Conservation (phyloP, 2,329 filamentous ascomycete genomes). For the Penicillium sp. region DNA sequence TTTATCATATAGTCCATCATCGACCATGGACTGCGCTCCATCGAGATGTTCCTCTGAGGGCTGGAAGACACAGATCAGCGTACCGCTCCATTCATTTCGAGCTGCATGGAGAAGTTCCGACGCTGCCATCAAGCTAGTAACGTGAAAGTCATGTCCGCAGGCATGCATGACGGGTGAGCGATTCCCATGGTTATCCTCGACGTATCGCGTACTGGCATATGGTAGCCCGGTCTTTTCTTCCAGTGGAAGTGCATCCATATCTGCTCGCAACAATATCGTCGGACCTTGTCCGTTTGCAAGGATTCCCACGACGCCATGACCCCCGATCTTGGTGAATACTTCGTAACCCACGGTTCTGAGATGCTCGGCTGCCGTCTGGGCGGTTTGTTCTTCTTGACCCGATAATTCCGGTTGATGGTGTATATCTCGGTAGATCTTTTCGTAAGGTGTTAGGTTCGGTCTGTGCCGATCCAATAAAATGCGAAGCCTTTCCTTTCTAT, state of each 20-base stretch:
- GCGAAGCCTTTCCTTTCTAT: background rate
- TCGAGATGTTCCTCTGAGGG: conserved; percentile 56
- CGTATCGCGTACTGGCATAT: conserved; percentile 49
- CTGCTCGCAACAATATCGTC: conserved; percentile 55
- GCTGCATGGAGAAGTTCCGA: conserved; percentile 45
- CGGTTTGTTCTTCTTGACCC: conserved; percentile 49
- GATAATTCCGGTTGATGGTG: conserved; percentile 54
- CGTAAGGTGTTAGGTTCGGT: conserved; percentile 43
- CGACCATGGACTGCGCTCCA: conserved; percentile 56
- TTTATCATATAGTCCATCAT: conserved; percentile 51
- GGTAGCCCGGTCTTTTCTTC: conserved; percentile 50
- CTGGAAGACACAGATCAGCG: conserved; percentile 57
- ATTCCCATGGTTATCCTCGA: conserved; percentile 44
- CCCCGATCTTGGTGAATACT: conserved; percentile 51
- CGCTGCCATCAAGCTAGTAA: conserved; percentile 53
- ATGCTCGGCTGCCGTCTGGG: conserved; percentile 41
- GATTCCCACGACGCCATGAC: conserved; percentile 53
- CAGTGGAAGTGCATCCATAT: conserved; percentile 58
- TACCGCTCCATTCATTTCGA: conserved; percentile 51
- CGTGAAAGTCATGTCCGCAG: conserved; percentile 63
- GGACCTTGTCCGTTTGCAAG: conserved; percentile 52
- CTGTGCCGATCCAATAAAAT: conserved; percentile 33
- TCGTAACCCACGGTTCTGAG: conserved; percentile 40
- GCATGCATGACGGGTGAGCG: conserved; percentile 60
- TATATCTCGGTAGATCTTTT: conserved; percentile 52